Conservation (phyloP, 768 basidiomycete genomes). For the Suillus weaverae region DNA sequence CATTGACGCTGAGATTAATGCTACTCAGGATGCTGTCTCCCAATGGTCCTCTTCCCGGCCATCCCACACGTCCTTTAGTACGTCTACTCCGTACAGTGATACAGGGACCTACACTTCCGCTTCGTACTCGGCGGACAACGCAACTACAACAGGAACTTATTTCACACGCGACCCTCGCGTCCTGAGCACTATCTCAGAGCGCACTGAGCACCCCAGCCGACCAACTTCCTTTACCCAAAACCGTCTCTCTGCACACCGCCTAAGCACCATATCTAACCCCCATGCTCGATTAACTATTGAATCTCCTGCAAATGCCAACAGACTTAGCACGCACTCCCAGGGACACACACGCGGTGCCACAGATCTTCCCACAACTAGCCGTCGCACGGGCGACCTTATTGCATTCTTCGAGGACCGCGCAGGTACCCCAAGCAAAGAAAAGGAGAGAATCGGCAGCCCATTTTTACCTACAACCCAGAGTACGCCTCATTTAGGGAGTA, state of each 20-base stretch:
- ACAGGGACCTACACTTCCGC: slow-evolving; percentile 31
- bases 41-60: slow-evolving; percentile 55
- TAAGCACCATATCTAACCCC: slow-evolving; percentile 16
- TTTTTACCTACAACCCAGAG: slow-evolving; percentile 36
- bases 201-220: slow-evolving; percentile 68
- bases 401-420: slow-evolving; percentile 69
- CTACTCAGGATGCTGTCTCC: slow-evolving; percentile 63
- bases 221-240: slow-evolving; percentile 42
- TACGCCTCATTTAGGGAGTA: slow-evolving; percentile 39
- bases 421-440: slow-evolving; percentile 42
- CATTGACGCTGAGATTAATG: slow-evolving; percentile 66
- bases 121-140: slow-evolving; percentile 26
- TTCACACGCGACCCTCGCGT: slow-evolving; percentile 44
- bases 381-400: slow-evolving; percentile 68
- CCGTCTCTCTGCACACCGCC: slow-evolving; percentile 5
- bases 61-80: slow-evolving; percentile 1
- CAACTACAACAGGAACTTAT: slow-evolving; percentile 32
- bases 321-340: slow-evolving; percentile 1
- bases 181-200: slow-evolving; percentile 78
- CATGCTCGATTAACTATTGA: slow-evolving; percentile 34
- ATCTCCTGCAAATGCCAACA: slow-evolving; percentile 20
- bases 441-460: slow-evolving; percentile 47
- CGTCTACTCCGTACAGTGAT: slow-evolving; percentile 32
- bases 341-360: slow-evolving; percentile 1
- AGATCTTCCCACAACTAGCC: slow-evolving; percentile 47